phyloP scores from a whole-genome alignment of 305 asterid genomes.

The Fraxinus velutina region DNA sequence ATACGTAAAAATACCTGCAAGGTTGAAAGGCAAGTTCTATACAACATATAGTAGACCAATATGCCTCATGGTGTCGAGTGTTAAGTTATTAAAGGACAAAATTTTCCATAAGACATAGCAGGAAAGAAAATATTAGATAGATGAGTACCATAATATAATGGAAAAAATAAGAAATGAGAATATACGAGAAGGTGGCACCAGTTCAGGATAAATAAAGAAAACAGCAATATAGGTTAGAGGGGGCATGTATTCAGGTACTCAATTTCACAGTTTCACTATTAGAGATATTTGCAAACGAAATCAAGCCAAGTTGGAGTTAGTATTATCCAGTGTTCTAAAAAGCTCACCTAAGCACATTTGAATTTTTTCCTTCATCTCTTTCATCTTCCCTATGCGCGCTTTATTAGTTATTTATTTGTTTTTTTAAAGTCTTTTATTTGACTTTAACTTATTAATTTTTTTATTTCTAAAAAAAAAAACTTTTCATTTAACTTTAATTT shows the following conservation, averaged over 20 bases:
- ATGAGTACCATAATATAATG: not conserved
- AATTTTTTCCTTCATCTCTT: not conserved
- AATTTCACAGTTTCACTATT: not conserved
- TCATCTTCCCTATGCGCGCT: not conserved
- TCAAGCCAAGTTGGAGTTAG: not conserved
- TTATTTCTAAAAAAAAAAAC: not conserved
- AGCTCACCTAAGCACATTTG: not conserved
- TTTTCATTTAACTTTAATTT: not conserved
- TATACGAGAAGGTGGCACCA: not conserved
- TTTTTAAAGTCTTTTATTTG: not conserved
- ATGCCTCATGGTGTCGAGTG: not conserved
- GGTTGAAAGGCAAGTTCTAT: constrained; percentile 1
- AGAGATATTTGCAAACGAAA: not conserved
- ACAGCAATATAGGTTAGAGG: not conserved
- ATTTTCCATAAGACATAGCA: not conserved
- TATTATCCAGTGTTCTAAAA: not conserved
- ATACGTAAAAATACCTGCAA: not conserved
- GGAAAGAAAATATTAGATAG: not conserved
- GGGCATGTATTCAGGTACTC: not conserved
- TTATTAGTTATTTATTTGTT: not conserved
- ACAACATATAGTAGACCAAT: not conserved
- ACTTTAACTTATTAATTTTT: not conserved
- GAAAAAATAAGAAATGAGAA: not conserved
- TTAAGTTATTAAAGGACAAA: not conserved
- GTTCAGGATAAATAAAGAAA: not conserved